A percentile compares a stretch with the other conserved stretches of the same genome.
Conservation (phyloP, 441 rosid genomes). For the Jatropha multifida region DNA sequence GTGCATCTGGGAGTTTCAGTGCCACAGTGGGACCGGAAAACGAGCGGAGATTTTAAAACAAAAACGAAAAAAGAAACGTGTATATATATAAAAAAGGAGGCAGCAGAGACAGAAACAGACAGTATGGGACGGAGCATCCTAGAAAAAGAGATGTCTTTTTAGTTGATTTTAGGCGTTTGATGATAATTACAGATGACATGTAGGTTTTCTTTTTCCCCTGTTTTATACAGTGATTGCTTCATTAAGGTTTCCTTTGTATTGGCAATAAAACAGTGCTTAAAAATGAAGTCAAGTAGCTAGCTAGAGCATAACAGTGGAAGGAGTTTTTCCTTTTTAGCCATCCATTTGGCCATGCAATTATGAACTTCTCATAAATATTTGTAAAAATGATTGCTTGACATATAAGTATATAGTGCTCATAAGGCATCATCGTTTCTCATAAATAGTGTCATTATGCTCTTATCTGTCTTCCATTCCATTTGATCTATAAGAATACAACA, state of each 20-base stretch:
- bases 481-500: too few species aligned
- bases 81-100: neutral
- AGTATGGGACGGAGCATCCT: conserved; percentile 33
- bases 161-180: neutral
- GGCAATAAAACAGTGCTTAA: conserved; percentile 27
- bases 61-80: too few species aligned
- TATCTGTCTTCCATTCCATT: too few species aligned
- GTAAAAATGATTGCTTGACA: conserved; percentile 15
- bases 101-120: conserved; percentile 16
- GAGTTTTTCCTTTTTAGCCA: neutral
- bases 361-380: conserved; percentile 1
- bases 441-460: neutral
- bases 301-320: too few species aligned
- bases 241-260: conserved; percentile 1
- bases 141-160: conserved; percentile 17
- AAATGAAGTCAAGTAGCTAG: neutral
- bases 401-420: neutral
- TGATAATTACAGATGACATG: neutral
- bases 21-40: neutral
- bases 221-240: conserved; percentile 11
- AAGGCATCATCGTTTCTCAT: conserved; percentile 2
- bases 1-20: neutral
- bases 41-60: too few species aligned
- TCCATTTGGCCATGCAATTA: conserved; percentile 9
- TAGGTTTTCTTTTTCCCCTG: neutral